Base-by-base conservation (phyloP, 2,329 filamentous ascomycete species). In the Anisogramma anomala region DNA sequence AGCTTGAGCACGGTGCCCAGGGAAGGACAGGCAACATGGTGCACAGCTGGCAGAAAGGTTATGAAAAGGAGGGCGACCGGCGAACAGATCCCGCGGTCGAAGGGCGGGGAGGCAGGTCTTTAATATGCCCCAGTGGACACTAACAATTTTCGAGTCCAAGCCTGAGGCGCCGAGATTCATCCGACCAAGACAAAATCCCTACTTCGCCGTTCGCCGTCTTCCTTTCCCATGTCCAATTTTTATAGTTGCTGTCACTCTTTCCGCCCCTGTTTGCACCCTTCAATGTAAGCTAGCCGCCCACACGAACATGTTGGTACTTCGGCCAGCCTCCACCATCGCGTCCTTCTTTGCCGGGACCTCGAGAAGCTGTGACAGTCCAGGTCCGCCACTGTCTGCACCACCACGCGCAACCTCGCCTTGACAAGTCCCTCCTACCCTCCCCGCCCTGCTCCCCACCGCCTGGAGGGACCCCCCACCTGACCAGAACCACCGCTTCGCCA, bases 301-400 rank as follows among this genome's bases (percentile, higher is more conserved):
- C 41, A 47, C 41, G 48, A 51, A 50, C 40, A 57, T 55, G 53
- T 52, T 53, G 48, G 51, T 49, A 50, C 51, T 51, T 52, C 48
- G 50, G 40, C 44, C 43, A 43, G 36, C 49, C 49, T 50, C 48
- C 49, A 44, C 37, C 38, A 49, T 49, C 51, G 49, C 52, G 47
- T 53, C 50, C 47, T 43, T 47, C 48, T 49, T 47, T 49, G 48
- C 53, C 52, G 49, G 51, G 48, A 53, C 45, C 39, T 47, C 39
- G 33, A 28, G 37, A 15, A 45, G 39, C 33, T 32, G 30, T 32
- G 30, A 32, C 30, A 32, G 15, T 18, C 30, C 30, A 32, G 30
- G 30, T 32, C 43, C 36, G 33, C 38, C 30, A 25, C 20, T 36
- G 14, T 28, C 26, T n/a, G 30, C 46, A 20, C 42, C 39, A 33